Evolutionary conservation across 1,139 yeast species (phyloP), one percentile per base, ranked within the genome.

Genomic region (Scheffersomyces parashehatae): DNA sequence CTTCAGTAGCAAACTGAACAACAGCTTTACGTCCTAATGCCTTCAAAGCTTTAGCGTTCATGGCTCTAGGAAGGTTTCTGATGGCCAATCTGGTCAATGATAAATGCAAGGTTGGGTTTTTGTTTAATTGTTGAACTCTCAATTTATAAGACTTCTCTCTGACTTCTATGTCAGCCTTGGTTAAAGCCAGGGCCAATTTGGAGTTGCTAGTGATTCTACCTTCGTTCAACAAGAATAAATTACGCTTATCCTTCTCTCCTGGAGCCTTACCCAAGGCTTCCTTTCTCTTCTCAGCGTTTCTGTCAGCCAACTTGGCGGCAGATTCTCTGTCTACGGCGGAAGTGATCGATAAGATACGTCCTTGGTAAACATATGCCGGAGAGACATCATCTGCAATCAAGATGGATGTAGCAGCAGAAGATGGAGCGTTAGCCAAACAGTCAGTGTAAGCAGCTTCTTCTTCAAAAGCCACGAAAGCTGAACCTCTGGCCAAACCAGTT

Each of bases 1-100:
- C 97, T 60, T 91, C 97, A 30, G 82, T 87, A n/a, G 98, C 98
- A 71, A 93, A 93, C 56, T 87, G 87, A 28, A 93, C 97, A 44
- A 93, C 90, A 0, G 97, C 98, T 63, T 88, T 88, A 67, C 99
- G 83, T 34, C 95, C 97, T 44, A 93, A 74, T 1, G 96, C 96
- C 62, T 93, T 93, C 56, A 93, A 75, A 0, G 96, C 84, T 63
- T 88, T 88, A 48, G 87, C 88, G 49, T 80, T 86, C 95, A 93
- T 84, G 16, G 95, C 84, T 65, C 98, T 82, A 36, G 99, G 99
- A 44, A 93, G 70, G 61, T 93, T 93, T 68, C 99, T 81, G 45
- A 95, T 80, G 7, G 99, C 98, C 62, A 93, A 78, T 73, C 99
- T 85, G 3, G 98, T 91, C 69, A 91, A 72, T 20, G 97, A 88